Evolutionary conservation across 768 basidiomycete species (phyloP).

Genomic region (Leccinum variicolor): DNA sequence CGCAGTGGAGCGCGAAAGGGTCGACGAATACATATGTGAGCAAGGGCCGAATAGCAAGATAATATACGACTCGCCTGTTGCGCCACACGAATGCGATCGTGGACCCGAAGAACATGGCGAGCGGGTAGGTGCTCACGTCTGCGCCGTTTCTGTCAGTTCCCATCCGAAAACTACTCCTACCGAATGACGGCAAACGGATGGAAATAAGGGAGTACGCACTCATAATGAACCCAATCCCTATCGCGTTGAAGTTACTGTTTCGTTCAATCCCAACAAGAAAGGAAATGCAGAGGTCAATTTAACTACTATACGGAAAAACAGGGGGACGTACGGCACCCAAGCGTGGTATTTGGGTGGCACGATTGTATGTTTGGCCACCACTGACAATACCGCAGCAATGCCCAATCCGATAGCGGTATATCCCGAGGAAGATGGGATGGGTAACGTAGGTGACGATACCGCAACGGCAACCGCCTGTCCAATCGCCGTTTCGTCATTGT

Average conservation of each 20-base stretch:
- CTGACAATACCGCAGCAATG: constrained; percentile 41
- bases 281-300: background rate
- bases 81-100: constrained; percentile 23
- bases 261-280: background rate
- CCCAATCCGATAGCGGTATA: constrained; percentile 55
- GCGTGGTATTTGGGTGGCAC: constrained; percentile 24
- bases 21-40: background rate
- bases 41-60: background rate
- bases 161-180: background rate
- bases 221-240: constrained; percentile 15
- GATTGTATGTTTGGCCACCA: constrained; percentile 37
- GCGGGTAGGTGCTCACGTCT: constrained; percentile 23
- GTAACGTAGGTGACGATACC: constrained; percentile 23
- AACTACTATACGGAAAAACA: background rate
- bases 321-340: constrained; percentile 19
- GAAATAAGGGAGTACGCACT: background rate
- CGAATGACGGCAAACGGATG: background rate
- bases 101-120: constrained; percentile 25
- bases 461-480: constrained; percentile 17
- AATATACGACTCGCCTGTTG: background rate
- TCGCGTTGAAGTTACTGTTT: constrained; percentile 26
- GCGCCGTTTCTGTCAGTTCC: background rate
- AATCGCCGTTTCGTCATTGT: background rate
- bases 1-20: background rate
- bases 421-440: constrained; percentile 52